A percentile compares a stretch with the other conserved stretches of the same genome.
These are phyloP conservation scores for Phaffia australis DNA, from an alignment of 768 basidiomycete genomes.

Conservation along the genomic window DNA sequence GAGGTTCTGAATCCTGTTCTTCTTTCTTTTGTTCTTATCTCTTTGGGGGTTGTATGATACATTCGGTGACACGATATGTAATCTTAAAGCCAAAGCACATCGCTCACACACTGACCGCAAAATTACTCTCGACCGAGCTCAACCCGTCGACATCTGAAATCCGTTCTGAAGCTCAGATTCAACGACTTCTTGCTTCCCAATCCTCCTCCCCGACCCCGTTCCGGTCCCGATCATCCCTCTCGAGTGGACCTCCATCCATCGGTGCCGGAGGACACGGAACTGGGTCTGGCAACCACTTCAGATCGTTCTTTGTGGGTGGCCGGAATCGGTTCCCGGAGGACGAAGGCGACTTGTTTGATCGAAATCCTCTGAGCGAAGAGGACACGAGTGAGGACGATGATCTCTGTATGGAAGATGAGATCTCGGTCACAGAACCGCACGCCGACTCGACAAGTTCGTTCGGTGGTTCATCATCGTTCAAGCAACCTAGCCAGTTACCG, in stretches of 20 bases:
- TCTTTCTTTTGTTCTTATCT: neutral
- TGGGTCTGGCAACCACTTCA: no score
- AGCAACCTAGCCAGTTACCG: neutral
- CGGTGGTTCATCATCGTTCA: neutral
- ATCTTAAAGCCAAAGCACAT: slow-evolving; percentile 10
- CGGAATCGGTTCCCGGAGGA: slow-evolving; percentile 16
- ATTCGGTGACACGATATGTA: slow-evolving; percentile 6
- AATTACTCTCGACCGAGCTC: slow-evolving; percentile 3
- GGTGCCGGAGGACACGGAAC: no score
- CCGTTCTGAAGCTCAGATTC: slow-evolving; percentile 8
- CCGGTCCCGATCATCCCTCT: neutral
- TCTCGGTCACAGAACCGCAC: neutral
- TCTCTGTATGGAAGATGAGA: slow-evolving; percentile 3
- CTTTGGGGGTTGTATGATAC: neutral
- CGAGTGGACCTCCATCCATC: neutral
- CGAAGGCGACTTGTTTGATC: slow-evolving; percentile 9
- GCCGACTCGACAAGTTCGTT: neutral
- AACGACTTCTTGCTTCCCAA: slow-evolving; percentile 7
- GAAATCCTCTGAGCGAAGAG: neutral
- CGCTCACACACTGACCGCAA: slow-evolving; percentile 1
- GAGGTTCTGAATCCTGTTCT: neutral
- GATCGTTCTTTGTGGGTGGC: neutral
- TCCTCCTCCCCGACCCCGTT: slow-evolving; percentile 2
- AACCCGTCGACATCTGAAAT: slow-evolving; percentile 5
- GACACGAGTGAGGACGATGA: neutral